Base-by-base conservation (phyloP, 2,329 filamentous ascomycete genomes). In the Ophiostoma ulmi region DNA sequence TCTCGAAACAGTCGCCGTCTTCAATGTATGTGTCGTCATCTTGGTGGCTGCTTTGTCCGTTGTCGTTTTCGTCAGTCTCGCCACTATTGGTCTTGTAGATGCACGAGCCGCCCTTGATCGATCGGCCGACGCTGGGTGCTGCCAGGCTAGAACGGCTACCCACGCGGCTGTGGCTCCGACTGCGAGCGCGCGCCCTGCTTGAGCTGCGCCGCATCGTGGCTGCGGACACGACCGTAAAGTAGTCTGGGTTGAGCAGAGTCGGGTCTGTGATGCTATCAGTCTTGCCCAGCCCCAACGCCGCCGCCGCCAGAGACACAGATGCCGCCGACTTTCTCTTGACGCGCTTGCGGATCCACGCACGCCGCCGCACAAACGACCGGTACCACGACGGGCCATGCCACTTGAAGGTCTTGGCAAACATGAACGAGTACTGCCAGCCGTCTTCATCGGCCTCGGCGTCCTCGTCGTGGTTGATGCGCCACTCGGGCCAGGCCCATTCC, bases 371-470 rank as follows among this genome's bases (percentile, higher is more conserved):
- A 77, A 94, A 99, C 1, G 93, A 97, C 78, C 94, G 94, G 80
- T 93, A 97, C 94, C 94, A 98, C 36, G 88, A 90, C 22, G 91
- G 91, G 3, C 90, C 90, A 79, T 99, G 95, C 95, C 95, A 99
- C 2, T 88, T 87, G 74, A 91, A 93, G 61, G 81, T 83, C 72
- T 85, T 87, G 74, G 83, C 83, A 77, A 98, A 99, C 74, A 91
- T 90, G 78, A 97, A 93, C 20, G 92, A 95, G 80, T 99, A 99
- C 78, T 97, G 91, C 95, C 95, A 99, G 3, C 95, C 95, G 73
- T 94, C 91, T 73, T 94, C 90, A 76, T 98, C 95, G 13, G 68
- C 66, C 35, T 91, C 26, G 10, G 39, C 55, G 2, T 22, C 88
- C 72, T 90, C 87, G 82, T 94, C 92, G 86, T 92, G 82, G 72